Percentiles rank a stretch among this genome's conserved stretches.
phyloP scores from a whole-genome alignment of 2,329 filamentous ascomycete genomes.

The Amylocarpus encephaloides region DNA sequence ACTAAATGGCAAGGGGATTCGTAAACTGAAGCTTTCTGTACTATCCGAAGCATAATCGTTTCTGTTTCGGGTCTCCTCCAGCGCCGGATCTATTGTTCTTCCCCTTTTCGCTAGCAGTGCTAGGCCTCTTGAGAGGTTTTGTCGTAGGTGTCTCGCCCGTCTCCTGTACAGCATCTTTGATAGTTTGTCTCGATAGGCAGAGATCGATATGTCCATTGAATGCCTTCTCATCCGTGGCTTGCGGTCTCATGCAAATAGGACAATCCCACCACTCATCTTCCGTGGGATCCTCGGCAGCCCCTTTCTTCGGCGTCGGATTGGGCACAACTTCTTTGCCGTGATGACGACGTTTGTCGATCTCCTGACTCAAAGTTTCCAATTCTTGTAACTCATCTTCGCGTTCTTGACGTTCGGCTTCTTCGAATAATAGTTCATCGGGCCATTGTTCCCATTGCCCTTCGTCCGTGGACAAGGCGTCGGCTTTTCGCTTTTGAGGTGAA shows the following conservation, averaged over 20 bases:
- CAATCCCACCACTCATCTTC: constrained; percentile 66
- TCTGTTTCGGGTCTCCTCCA: constrained; percentile 15
- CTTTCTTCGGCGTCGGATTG: constrained; percentile 35
- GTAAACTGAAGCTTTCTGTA: not conserved
- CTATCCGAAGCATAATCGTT: constrained; percentile 15
- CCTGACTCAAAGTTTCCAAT: constrained; percentile 54
- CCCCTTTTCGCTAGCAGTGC: constrained; percentile 14
- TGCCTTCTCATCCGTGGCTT: constrained; percentile 63
- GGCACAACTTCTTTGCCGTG: constrained; percentile 49
- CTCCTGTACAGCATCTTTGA: constrained; percentile 71
- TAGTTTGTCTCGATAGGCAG: constrained; percentile 80
- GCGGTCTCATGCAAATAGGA: constrained; percentile 76
- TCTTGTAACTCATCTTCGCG: constrained; percentile 55
- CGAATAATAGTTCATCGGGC: constrained; percentile 57
- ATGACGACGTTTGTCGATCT: constrained; percentile 29
- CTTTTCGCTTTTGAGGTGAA: constrained; percentile 33
- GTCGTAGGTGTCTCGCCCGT: constrained; percentile 9
- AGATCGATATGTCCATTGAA: constrained; percentile 94
- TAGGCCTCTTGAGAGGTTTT: constrained; percentile 10
- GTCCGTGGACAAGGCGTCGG: constrained; percentile 35
- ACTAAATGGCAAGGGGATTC: not conserved
- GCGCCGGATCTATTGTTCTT: constrained; percentile 7
- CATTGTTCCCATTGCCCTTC: constrained; percentile 58
- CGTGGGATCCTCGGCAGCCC: constrained; percentile 10
- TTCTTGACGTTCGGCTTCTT: constrained; percentile 54